Base-by-base conservation (phyloP, 331 rosid genomes). In the Malus hybrid region DNA sequence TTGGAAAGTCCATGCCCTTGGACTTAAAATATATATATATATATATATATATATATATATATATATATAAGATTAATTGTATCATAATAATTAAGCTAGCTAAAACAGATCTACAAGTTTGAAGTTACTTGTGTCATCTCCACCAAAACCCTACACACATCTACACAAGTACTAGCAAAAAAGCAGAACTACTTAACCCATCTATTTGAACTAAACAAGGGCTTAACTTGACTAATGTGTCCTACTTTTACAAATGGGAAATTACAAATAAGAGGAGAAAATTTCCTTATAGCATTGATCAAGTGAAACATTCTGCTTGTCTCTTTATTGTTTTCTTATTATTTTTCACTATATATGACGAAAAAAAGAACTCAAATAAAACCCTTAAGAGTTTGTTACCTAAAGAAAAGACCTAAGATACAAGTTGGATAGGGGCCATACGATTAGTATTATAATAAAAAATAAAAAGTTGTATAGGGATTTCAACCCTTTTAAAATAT, bases 401-500 rank as follows among this genome's bases (percentile, higher is more conserved):
- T 16, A 74, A 46, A 50, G 60, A 62, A 50, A 36, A 46, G 44
- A 50, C 76, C 72, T 52, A 57, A 52, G 67, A n/a, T 80, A 83
- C 83, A 86, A 87, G 88, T 78, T 92, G 88, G 76, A 75, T 63
- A 80, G 71, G 86, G 67, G 29, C 15, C 24, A 48, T 28, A 15
- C 55, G 42, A 48, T 34, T 18, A 32, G 32, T 18, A 39, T 69
- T 60, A 68, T 73, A 83, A 61, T 71, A 81, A 59, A 87, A 77
- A 77, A 72, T 85, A 81, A 87, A 85, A 81, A 67, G 20, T 10
- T 39, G 77, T 27, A 65, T 52, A 46, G 64, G 72, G 54, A 57
- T 74, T 83, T 83, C 80, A 84, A 71, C 80, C 70, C 77, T 82
- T 77, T 80, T 55, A 80, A 63, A 80, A 79, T 81, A 86, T 81